Conservation (phyloP, 163 green algal species). For the Chloromonas sp. region DNA sequence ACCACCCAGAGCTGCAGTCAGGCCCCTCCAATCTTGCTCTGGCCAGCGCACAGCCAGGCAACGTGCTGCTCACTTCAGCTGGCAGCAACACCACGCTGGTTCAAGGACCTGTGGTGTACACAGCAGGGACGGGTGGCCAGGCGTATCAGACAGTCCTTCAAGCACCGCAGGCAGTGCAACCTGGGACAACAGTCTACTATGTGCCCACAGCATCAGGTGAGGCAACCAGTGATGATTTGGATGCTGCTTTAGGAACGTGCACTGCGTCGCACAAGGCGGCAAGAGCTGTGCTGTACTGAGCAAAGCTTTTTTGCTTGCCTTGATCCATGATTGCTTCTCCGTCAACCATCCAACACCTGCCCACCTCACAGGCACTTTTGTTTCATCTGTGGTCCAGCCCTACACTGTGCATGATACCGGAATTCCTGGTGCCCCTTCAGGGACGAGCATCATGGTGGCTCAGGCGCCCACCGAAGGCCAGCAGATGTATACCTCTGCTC, state of each 20-base stretch:
- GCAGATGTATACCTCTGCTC: no score
- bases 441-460: neutral
- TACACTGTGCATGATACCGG: neutral
- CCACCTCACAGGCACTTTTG: no score
- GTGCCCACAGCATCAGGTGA: neutral
- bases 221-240: no score
- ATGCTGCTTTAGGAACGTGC: no score
- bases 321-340: no score
- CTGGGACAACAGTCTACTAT: neutral
- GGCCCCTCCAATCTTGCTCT: slow-evolving; percentile 2
- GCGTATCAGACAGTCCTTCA: neutral
- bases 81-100: neutral
- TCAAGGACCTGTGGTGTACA: neutral
- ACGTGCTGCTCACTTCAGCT: neutral
- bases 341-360: no score
- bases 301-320: no score
- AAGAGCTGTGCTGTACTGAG: no score
- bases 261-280: no score
- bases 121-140: neutral
- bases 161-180: neutral
- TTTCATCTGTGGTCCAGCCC: no score
- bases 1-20: slow-evolving; percentile 43
- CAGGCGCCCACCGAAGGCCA: neutral
- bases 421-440: neutral
- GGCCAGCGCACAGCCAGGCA: slow-evolving; percentile 8